Percentiles rank a stretch among this genome's conserved stretches.
phyloP scores from a whole-genome alignment of 1,139 yeast species.

The Taphrina deformans region DNA sequence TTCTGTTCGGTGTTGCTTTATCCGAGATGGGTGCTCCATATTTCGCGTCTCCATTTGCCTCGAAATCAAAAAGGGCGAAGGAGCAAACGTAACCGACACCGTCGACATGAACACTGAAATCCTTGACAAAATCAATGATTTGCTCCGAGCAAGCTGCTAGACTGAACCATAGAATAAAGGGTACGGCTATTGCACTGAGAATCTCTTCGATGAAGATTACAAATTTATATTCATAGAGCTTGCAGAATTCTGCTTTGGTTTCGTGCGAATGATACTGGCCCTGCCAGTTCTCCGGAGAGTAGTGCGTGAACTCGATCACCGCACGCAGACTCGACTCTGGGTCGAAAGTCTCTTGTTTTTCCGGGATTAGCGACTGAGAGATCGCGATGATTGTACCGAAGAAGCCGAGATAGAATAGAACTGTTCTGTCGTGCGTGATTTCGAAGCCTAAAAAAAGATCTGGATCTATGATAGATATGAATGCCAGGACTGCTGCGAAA shows the following conservation, averaged over 20 bases:
- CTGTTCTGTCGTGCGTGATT: slow-evolving; percentile 74
- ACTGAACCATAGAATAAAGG: slow-evolving; percentile 82
- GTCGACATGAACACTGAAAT: slow-evolving; percentile 83
- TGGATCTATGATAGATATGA: slow-evolving; percentile 83
- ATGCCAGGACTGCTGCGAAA: slow-evolving; percentile 79
- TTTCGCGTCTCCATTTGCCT: slow-evolving; percentile 43
- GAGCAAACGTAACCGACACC: slow-evolving; percentile 94
- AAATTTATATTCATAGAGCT: slow-evolving; percentile 70
- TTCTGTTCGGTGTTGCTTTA: neutral
- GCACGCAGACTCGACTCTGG: slow-evolving; percentile 81
- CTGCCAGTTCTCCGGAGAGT: slow-evolving; percentile 82
- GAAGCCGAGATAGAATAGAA: slow-evolving; percentile 79
- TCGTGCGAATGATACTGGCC: slow-evolving; percentile 66
- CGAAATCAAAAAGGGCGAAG: slow-evolving; percentile 86
- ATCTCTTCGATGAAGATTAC: slow-evolving; percentile 74
- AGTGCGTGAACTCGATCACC: slow-evolving; percentile 85
- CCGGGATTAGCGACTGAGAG: slow-evolving; percentile 61
- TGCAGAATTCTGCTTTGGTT: slow-evolving; percentile 71
- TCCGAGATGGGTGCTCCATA: neutral
- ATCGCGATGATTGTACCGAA: slow-evolving; percentile 83
- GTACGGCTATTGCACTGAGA: slow-evolving; percentile 76
- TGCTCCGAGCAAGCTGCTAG: slow-evolving; percentile 69
- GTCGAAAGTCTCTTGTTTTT: slow-evolving; percentile 70
- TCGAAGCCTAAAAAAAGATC: slow-evolving; percentile 90
- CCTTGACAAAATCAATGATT: slow-evolving; percentile 86